These are phyloP conservation scores for Paraurostyla sp. DNA, from an alignment of 73 alveolate species.

Conservation along the genomic window DNA sequence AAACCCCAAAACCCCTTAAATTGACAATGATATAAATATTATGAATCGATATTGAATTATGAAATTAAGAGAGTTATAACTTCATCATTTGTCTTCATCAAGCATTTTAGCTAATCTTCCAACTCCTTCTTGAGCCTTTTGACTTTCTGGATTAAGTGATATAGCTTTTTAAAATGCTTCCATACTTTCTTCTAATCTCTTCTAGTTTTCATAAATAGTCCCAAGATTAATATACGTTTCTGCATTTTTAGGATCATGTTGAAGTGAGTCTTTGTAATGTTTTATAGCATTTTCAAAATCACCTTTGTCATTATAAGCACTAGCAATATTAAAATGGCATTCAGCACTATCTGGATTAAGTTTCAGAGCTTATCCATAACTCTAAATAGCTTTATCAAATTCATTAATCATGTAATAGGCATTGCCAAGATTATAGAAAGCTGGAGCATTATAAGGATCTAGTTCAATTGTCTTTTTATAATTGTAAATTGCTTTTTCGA, in stretches of 20 bases:
- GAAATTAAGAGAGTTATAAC: too few species aligned
- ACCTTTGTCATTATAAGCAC: constrained; percentile 86
- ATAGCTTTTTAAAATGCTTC: constrained; percentile 53
- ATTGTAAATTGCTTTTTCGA: constrained; percentile 81
- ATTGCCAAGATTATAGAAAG: constrained; percentile 89
- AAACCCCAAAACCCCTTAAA: too few species aligned
- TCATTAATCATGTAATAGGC: constrained; percentile 83
- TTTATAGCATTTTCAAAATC: constrained; percentile 76
- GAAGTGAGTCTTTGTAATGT: constrained; percentile 85
- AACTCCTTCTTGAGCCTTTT: constrained; percentile 51
- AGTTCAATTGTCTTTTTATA: constrained; percentile 80
- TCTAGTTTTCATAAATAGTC: constrained; percentile 51
- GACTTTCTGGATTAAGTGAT: constrained; percentile 29
- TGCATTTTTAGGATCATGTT: constrained; percentile 67
- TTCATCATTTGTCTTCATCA: constrained; percentile 24
- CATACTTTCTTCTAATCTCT: constrained; percentile 30
- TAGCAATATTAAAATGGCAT: constrained; percentile 88
- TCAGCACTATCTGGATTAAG: constrained; percentile 90
- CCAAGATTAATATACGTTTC: constrained; percentile 76
- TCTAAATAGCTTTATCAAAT: constrained; percentile 80
- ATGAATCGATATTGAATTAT: too few species aligned
- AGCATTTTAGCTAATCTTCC: constrained; percentile 27
- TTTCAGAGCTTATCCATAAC: constrained; percentile 81
- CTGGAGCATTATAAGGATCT: constrained; percentile 90
- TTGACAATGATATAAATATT: too few species aligned